Evolutionary conservation across 2,329 filamentous ascomycete genomes (phyloP).

Genomic region (Paracamarosporium sp.): DNA sequence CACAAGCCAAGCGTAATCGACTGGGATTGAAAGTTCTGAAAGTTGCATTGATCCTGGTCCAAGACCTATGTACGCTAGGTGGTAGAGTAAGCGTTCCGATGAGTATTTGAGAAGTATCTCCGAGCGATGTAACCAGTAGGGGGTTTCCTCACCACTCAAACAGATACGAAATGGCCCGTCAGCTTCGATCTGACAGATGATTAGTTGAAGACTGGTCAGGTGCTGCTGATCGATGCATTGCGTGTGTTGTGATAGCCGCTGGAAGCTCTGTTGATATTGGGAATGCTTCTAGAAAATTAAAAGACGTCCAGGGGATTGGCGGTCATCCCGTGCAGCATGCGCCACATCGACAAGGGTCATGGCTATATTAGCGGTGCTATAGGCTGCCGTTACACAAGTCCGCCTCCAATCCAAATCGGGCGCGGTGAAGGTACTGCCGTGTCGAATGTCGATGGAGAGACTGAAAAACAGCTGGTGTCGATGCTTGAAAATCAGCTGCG

Average conservation of each 20-base stretch:
- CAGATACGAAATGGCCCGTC: neutral
- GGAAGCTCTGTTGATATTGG: conserved; percentile 5
- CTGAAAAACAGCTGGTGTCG: neutral
- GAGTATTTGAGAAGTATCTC: conserved; percentile 4
- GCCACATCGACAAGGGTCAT: conserved; percentile 1
- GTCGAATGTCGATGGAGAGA: neutral
- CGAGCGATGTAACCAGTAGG: neutral
- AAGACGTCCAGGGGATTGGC: neutral
- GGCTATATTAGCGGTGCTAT: conserved; percentile 3
- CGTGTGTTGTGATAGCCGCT: conserved; percentile 3
- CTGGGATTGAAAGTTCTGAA: neutral
- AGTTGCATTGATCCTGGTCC: neutral
- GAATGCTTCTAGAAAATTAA: conserved; percentile 10
- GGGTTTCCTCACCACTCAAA: neutral
- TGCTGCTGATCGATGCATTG: conserved; percentile 5
- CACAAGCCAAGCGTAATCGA: conserved; percentile 7
- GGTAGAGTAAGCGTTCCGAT: neutral
- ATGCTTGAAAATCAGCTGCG: neutral
- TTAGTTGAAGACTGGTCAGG: conserved; percentile 2
- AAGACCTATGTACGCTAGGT: neutral
- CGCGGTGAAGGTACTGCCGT: neutral
- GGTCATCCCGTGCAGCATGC: conserved; percentile 7
- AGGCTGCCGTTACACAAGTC: conserved; percentile 5
- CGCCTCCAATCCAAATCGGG: conserved; percentile 4
- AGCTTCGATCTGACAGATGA: neutral